A percentile compares a stretch with the other conserved stretches of the same genome.
phyloP scores from a whole-genome alignment of 306 rosid genomes.

The Acacia crassicarpa region DNA sequence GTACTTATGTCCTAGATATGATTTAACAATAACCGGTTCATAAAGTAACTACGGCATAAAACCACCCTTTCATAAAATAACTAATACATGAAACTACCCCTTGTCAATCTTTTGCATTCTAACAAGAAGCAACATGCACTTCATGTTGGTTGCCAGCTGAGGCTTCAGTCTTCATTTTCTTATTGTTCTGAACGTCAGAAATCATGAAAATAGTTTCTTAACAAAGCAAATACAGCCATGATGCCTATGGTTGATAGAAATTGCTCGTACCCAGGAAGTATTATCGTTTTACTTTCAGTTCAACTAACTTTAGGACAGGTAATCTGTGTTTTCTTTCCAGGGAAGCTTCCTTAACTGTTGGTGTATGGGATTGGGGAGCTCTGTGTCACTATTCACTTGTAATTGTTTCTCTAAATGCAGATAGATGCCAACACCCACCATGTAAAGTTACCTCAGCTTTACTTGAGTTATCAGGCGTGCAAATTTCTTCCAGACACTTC shows the following conservation, averaged over 20 bases:
- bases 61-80: no score
- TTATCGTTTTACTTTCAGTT: conserved; percentile 3
- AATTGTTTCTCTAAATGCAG: conserved; percentile 34
- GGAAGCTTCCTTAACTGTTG: neutral
- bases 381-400: neutral
- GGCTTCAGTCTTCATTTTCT: neutral
- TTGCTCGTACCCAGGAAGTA: neutral
- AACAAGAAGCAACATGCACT: neutral
- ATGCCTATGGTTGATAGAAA: neutral
- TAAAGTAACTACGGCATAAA: no score
- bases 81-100: no score
- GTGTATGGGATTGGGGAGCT: neutral
- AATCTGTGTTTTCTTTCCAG: neutral
- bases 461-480: conserved; percentile 37
- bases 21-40: no score
- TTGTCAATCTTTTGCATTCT: no score
- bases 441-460: conserved; percentile 45
- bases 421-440: conserved; percentile 40
- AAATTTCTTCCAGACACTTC: conserved; percentile 38
- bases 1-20: no score
- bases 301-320: neutral
- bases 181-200: neutral
- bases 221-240: neutral
- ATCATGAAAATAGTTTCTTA: neutral
- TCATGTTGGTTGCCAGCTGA: neutral